Evolutionary conservation across 164 flowering plant species (phyloP), one percentile per base, ranked within the genome.

Genomic region (Umbilicus rupestris): DNA sequence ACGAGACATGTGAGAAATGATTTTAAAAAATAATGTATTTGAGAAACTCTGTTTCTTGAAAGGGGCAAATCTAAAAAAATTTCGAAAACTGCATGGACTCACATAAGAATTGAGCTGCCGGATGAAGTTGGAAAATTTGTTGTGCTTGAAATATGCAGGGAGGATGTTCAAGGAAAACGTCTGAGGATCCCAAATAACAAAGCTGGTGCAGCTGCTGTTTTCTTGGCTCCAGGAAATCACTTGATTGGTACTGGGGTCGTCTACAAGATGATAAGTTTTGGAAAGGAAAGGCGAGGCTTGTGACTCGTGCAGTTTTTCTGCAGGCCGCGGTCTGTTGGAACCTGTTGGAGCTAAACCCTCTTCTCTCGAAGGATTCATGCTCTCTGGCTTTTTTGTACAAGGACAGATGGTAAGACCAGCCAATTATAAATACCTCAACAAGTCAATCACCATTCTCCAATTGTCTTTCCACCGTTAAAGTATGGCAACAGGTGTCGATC

Each of bases 231-330:
- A 87, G 1, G 87, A 85, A 16, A 87, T 82, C 8, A 84, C 66
- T 1, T 63, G 66, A 68, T 77, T 68, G 3, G 82, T 81, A 19
- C 33, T 55, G 9, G 75, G 79, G 63, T 87, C 86, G 62, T 87
- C 90, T 65, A 87, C 90, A 81, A 87, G 81, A 5, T 85, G 88
- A 63, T 66, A 87, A 0, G 87, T 82, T 74, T 87, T 87, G 14
- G 76, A 80, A 55, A 87, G 78, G 66, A 87, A 87, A 26, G 93
- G 87, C 1, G 90, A 86, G 6, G 93, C 90, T 0, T 90, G 88
- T 19, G 37, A 20, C 0, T 87, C 90, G 31, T 85, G 73, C 7
- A 85, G 78, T 24, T 85, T 85, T 66, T 82, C 88, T 80, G 79
- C 79, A 8, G 90, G 87, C 78, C 69, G 84, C 35, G 87, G 88